These are phyloP conservation scores for Colletotrichum sp. DNA, from an alignment of 2,329 filamentous ascomycete genomes.

Conservation along the genomic window DNA sequence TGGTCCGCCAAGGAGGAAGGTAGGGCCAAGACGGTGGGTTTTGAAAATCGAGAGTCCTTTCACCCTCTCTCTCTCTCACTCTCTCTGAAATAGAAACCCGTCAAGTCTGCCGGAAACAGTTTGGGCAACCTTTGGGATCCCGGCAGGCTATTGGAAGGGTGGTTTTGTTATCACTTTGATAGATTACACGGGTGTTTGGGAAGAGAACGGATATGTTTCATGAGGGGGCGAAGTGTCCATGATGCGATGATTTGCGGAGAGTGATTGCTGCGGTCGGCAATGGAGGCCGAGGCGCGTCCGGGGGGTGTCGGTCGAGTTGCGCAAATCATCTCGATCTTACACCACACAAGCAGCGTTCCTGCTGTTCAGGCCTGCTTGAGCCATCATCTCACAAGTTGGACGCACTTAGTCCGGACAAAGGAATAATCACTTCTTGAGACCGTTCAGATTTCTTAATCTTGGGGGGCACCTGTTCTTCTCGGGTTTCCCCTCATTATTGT, in stretches of 20 bases:
- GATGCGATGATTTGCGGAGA: constrained; percentile 18
- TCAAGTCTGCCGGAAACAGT: not conserved
- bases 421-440: not conserved
- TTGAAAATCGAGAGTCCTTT: not conserved
- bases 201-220: constrained; percentile 12
- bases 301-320: not conserved
- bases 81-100: not conserved
- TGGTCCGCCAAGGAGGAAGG: not conserved
- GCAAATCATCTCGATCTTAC: constrained; percentile 1
- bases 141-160: not conserved
- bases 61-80: not conserved
- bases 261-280: not conserved
- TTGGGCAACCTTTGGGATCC: not conserved
- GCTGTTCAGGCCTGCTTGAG: not conserved
- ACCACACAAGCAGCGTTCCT: not conserved
- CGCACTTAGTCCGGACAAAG: not conserved
- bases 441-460: not conserved
- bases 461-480: not conserved
- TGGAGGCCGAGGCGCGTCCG: not conserved
- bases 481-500: not conserved
- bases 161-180: not conserved
- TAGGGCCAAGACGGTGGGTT: not conserved
- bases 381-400: not conserved
- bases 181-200: constrained; percentile 2
- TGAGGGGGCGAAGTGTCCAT: constrained; percentile 2